A percentile compares a stretch with the other conserved stretches of the same genome.
Conservation (phyloP, 1,139 yeast species). For the Suhomyces bribrorum region DNA sequence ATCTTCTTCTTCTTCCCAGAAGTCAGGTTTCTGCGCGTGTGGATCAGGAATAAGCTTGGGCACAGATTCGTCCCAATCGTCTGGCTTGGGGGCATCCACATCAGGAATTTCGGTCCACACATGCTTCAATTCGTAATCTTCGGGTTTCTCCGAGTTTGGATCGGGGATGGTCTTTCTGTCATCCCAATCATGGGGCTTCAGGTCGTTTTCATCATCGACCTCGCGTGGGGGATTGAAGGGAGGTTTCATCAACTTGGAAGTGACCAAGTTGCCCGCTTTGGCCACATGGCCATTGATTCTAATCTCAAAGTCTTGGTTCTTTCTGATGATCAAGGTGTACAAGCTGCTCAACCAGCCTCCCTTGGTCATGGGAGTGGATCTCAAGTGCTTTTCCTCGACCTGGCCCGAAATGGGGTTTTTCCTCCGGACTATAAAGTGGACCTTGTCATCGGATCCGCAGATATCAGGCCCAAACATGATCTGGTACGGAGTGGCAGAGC, state of each 20-base stretch:
- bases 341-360: conserved; percentile 58
- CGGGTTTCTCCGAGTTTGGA: conserved; percentile 67
- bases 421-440: conserved; percentile 72
- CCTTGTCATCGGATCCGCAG: conserved; percentile 79
- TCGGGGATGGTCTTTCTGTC: conserved; percentile 65
- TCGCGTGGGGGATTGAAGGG: conserved; percentile 62
- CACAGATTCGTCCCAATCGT: conserved; percentile 72
- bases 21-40: conserved; percentile 61
- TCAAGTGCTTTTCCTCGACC: conserved; percentile 67
- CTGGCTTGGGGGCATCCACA: conserved; percentile 67
- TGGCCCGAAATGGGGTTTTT: conserved; percentile 54
- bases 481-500: conserved; percentile 69
- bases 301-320: conserved; percentile 70
- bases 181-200: conserved; percentile 80
- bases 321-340: conserved; percentile 72
- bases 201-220: conserved; percentile 61
- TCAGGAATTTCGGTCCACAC: conserved; percentile 64
- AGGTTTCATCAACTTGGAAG: conserved; percentile 56
- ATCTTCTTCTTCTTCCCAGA: conserved; percentile 87
- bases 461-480: conserved; percentile 94
- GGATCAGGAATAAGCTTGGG: conserved; percentile 66
- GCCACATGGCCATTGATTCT: conserved; percentile 78
- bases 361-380: conserved; percentile 67
- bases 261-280: conserved; percentile 64
- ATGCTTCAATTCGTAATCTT: conserved; percentile 71